These are phyloP conservation scores for Annulohypoxylon nitens DNA, from an alignment of 495 filamentous ascomycete genomes.

Conservation along the genomic window DNA sequence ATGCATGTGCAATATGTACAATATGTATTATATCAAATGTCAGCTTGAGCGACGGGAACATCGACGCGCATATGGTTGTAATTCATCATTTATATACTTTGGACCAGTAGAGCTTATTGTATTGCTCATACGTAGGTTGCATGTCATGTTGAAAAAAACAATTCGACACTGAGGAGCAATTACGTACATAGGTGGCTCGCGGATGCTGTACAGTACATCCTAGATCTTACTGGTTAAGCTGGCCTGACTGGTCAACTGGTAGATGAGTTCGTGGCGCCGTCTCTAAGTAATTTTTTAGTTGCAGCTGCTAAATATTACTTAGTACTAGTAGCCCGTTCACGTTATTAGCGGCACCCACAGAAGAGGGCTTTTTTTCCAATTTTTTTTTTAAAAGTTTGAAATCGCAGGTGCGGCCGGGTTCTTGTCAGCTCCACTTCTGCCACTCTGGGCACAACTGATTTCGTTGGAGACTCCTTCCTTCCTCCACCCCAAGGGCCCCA, in stretches of 20 bases:
- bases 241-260: not conserved
- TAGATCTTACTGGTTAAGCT: constrained; percentile 12
- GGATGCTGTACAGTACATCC: constrained; percentile 6
- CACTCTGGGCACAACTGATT: constrained; percentile 41
- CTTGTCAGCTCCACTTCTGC: constrained; percentile 32
- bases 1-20: too few species aligned
- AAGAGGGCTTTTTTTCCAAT: constrained; percentile 24
- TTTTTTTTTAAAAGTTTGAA: constrained; percentile 43
- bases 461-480: constrained; percentile 32
- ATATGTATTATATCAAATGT: too few species aligned
- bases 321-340: constrained; percentile 25
- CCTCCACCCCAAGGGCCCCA: constrained; percentile 42
- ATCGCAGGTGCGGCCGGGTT: constrained; percentile 32
- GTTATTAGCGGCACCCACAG: constrained; percentile 38
- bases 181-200: constrained; percentile 15
- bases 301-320: constrained; percentile 18
- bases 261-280: constrained; percentile 13
- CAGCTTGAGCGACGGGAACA: not conserved
- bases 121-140: constrained; percentile 16
- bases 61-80: not conserved
- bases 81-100: constrained; percentile 2
- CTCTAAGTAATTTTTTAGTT: constrained; percentile 18
- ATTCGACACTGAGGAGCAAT: not conserved
- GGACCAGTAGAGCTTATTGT: not conserved
- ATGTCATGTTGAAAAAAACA: constrained; percentile 25